phyloP scores from a whole-genome alignment of 2,329 filamentous ascomycete species.

The Didymella pinodella region DNA sequence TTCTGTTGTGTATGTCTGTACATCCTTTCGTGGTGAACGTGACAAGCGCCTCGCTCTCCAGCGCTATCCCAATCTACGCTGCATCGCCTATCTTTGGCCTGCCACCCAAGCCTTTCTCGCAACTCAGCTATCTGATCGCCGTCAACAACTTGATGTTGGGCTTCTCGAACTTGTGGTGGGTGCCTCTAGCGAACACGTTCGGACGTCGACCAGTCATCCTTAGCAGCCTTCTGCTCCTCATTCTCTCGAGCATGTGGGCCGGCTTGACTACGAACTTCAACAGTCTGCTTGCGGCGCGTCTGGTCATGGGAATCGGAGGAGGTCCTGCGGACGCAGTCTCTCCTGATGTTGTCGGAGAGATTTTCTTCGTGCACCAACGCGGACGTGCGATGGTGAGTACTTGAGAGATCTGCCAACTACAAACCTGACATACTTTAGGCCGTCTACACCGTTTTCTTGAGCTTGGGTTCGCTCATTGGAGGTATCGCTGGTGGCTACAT shows the following conservation, averaged over 20 bases:
- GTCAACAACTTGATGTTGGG: conserved; percentile 53
- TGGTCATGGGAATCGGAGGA: conserved; percentile 50
- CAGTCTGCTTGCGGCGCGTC: conserved; percentile 50
- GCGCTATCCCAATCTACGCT: conserved; percentile 48
- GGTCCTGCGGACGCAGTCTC: conserved; percentile 52
- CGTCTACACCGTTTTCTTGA: conserved; percentile 53
- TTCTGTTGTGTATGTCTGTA: conserved; percentile 50
- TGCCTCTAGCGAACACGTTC: conserved; percentile 53
- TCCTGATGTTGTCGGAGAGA: conserved; percentile 53
- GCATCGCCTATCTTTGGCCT: conserved; percentile 42
- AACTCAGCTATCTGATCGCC: conserved; percentile 49
- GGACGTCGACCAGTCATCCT: conserved; percentile 52
- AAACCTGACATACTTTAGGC: conserved; percentile 36
- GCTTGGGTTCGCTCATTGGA: conserved; percentile 50
- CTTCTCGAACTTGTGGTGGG: conserved; percentile 52
- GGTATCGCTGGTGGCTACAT: conserved; percentile 55
- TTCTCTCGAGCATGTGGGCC: conserved; percentile 52
- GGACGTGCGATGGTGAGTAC: conserved; percentile 51
- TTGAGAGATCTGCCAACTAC: no score
- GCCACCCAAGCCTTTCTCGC: conserved; percentile 41
- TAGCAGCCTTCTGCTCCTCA: conserved; percentile 44
- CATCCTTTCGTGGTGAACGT: conserved; percentile 52
- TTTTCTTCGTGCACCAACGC: conserved; percentile 54
- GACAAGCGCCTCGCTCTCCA: conserved; percentile 47
- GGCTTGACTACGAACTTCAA: conserved; percentile 49